Conservation (phyloP, 768 basidiomycete genomes). For the Termitomyces sp. region DNA sequence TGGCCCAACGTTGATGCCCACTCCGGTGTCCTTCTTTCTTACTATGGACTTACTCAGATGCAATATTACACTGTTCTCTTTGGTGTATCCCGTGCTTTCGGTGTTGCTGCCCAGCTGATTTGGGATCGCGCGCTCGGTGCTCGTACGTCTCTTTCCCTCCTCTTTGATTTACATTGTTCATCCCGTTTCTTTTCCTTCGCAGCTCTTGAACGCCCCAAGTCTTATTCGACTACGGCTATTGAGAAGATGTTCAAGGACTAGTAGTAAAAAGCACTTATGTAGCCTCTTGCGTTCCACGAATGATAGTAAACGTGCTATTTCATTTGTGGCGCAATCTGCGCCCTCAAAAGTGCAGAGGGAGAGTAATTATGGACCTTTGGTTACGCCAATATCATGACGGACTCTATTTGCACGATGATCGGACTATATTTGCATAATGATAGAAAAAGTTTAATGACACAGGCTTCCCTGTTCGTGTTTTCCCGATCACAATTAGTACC, state of each 20-base stretch:
- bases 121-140: constrained; percentile 93
- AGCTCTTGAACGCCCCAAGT: constrained; percentile 91
- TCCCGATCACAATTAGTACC: neutral
- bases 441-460: too few relatives aligned
- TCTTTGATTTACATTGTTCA: neutral
- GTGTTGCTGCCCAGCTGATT: constrained; percentile 83
- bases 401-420: neutral
- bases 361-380: neutral
- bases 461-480: neutral
- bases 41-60: constrained; percentile 88
- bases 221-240: constrained; percentile 78
- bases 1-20: constrained; percentile 98
- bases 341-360: neutral
- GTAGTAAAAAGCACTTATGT: constrained; percentile 11
- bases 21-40: constrained; percentile 82
- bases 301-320: constrained; percentile 1
- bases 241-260: constrained; percentile 72
- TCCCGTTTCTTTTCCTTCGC: neutral
- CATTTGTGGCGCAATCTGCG: neutral
- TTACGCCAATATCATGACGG: neutral
- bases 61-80: constrained; percentile 97
- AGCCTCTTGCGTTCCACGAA: neutral
- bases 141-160: constrained; percentile 45
- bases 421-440: neutral
- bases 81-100: constrained; percentile 92